phyloP scores from a whole-genome alignment of 2,329 filamentous ascomycete genomes.

The Mycocentrospora acerina region DNA sequence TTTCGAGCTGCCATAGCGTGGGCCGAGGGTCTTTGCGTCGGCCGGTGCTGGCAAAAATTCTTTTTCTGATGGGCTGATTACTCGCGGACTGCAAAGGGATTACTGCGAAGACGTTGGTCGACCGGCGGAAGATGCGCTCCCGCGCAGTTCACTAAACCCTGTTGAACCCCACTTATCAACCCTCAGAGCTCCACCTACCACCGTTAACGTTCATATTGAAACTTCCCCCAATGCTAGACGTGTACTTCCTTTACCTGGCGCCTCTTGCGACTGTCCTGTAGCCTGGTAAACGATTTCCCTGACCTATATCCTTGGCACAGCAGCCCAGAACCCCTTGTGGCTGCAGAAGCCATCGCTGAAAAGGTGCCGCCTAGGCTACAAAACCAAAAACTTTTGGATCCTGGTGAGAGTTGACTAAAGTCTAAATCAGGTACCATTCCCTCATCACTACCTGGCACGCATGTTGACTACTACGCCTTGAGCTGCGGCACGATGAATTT shows the following conservation, averaged over 20 bases:
- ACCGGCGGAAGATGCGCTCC: conserved; percentile 14
- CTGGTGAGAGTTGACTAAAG: conserved; percentile 12
- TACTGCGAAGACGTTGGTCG: conserved; percentile 11
- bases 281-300: too few species aligned
- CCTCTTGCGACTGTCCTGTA: too few species aligned
- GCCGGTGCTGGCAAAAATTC: neutral
- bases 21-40: conserved; percentile 3
- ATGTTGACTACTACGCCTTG: conserved; percentile 13
- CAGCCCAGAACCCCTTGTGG: too few species aligned
- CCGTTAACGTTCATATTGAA: neutral
- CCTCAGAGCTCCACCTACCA: neutral
- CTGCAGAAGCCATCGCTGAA: conserved; percentile 24
- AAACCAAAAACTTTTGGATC: conserved; percentile 27
- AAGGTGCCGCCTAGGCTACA: conserved; percentile 29
- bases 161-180: conserved; percentile 24
- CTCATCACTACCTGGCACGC: neutral
- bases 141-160: conserved; percentile 4
- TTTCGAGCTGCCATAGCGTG: conserved; percentile 10
- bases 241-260: too few species aligned
- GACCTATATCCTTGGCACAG: too few species aligned
- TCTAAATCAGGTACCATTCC: conserved; percentile 5
- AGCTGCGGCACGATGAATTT: conserved; percentile 16
- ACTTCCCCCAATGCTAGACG: too few species aligned
- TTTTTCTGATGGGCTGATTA: conserved; percentile 2
- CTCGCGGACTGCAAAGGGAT: conserved; percentile 11